These are phyloP conservation scores for Cardamine occulta DNA, from an alignment of 345 rosid species.

Conservation along the genomic window DNA sequence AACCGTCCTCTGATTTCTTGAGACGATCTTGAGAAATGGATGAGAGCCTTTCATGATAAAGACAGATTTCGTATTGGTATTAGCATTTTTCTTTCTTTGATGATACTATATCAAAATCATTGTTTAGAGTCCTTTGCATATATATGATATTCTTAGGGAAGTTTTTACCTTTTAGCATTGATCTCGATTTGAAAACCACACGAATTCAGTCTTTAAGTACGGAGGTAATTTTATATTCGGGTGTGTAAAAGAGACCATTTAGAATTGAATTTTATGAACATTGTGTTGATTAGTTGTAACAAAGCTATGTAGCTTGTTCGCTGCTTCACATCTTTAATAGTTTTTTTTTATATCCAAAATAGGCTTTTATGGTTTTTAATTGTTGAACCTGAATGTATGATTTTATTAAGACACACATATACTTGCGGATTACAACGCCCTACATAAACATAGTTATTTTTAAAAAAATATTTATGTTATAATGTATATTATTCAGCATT, in stretches of 20 bases:
- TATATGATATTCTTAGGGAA: not conserved
- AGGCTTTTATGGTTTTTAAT: no score
- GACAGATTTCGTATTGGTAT: slow-evolving; percentile 19
- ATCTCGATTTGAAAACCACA: slow-evolving; percentile 1
- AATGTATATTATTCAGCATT: no score
- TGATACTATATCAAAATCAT: slow-evolving; percentile 1
- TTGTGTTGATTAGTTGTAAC: not conserved
- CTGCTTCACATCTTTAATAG: not conserved
- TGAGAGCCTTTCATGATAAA: slow-evolving; percentile 19
- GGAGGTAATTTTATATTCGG: not conserved
- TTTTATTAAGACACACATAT: no score
- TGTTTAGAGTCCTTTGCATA: slow-evolving; percentile 2
- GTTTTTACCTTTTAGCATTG: not conserved
- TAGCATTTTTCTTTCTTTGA: slow-evolving; percentile 11
- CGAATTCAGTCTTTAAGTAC: not conserved
- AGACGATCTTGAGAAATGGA: slow-evolving; percentile 28
- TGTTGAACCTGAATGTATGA: no score
- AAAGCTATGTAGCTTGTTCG: not conserved
- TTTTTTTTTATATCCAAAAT: no score
- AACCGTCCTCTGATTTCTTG: slow-evolving; percentile 33
- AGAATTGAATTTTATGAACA: not conserved
- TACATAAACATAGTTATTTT: no score
- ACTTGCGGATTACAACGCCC: no score
- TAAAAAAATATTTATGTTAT: no score
- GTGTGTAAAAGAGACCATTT: not conserved